Base-by-base conservation (phyloP, 495 filamentous ascomycete species). In the Aspergillus wentii region DNA sequence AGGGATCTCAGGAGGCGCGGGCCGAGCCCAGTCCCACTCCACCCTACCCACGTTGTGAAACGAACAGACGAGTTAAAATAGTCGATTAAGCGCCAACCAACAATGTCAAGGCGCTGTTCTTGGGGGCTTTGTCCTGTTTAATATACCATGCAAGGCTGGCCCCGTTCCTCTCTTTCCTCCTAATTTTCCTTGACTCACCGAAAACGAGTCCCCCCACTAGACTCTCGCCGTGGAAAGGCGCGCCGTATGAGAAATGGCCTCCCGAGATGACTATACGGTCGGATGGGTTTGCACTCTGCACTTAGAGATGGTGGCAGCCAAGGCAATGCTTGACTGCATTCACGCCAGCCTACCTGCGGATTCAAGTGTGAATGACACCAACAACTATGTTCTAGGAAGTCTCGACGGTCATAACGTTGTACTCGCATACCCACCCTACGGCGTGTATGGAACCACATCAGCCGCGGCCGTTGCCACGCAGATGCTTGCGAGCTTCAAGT, bases 331-430 rank as follows among this genome's bases (percentile, higher is more conserved):
- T 35, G 56, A 60, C 46, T 20, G 34, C 37, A 39, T 54, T 32
- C 56, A 62, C 49, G 42, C 40, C 44, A 52, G 48, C 25, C 30
- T 51, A 46, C 46, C 48, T 28, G 1, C 33, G 19, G 8, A 48
- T 47, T 37, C 6, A 33, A 46, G 44, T 14, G 14, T n/a, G 16
- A 39, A 39, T 6, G 56, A 46, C 38, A 35, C 35, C 33, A 52
- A 56, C 28, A 46, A 38, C 33, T 56, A 56, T 19, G 44, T 43
- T 36, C 38, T 52, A 8, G 52, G 52, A 18, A 42, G 38, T 13
- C 44, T 65, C 22, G 44, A 54, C 33, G 58, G 57, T 21, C 64
- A 68, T 35, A 68, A 71, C 28, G 46, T 68, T 27, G 59, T 64
- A 13, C 43, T 71, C 27, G 64, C 64, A 25, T 56, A 40, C 44